Percentiles rank a stretch among this genome's conserved stretches.
Conservation (phyloP, 495 filamentous ascomycete species). For the Daldinia grandis region DNA sequence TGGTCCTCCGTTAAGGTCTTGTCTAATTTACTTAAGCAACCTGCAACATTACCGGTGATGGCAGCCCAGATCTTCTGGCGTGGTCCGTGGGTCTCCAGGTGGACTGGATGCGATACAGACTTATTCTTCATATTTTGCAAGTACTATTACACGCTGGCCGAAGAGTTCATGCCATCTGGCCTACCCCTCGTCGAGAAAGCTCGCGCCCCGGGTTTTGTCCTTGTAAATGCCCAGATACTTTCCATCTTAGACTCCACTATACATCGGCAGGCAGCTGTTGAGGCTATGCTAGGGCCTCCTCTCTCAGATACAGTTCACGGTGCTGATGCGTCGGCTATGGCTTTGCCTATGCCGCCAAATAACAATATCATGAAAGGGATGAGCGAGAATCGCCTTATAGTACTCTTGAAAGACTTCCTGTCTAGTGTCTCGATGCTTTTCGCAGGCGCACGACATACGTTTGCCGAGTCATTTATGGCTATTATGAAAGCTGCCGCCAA, state of each 20-base stretch:
- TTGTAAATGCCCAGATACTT: constrained; percentile 87
- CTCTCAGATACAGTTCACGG: constrained; percentile 83
- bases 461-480: constrained; percentile 79
- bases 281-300: constrained; percentile 64
- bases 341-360: constrained; percentile 67
- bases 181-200: constrained; percentile 67
- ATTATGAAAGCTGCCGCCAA: constrained; percentile 77
- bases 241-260: constrained; percentile 84
- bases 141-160: constrained; percentile 83
- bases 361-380: constrained; percentile 80
- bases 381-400: constrained; percentile 90
- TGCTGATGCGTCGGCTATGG: constrained; percentile 72
- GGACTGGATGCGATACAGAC: constrained; percentile 91
- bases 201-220: constrained; percentile 80
- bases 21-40: constrained; percentile 70
- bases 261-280: constrained; percentile 69
- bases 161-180: constrained; percentile 78
- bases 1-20: constrained; percentile 73
- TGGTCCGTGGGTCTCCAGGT: constrained; percentile 84
- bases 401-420: constrained; percentile 86
- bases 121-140: constrained; percentile 95
- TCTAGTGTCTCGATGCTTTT: constrained; percentile 55
- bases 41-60: constrained; percentile 72
- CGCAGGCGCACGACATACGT: constrained; percentile 66
- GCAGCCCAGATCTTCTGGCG: constrained; percentile 81